Evolutionary conservation across 2,329 filamentous ascomycete species (phyloP).

Genomic region (Rutstroemia sp.): DNA sequence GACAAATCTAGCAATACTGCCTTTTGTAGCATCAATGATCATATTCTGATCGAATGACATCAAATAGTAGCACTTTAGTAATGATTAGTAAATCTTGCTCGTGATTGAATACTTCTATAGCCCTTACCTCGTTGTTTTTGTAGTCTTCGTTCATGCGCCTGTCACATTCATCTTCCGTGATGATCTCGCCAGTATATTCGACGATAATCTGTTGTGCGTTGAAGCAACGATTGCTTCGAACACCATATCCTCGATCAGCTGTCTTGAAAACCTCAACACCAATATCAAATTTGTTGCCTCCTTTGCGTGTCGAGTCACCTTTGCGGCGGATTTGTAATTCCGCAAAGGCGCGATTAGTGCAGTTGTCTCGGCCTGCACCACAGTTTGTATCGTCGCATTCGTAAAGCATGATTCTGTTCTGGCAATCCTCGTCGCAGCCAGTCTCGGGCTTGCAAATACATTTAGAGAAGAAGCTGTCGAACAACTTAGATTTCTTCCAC

Average conservation of each 20-base stretch:
- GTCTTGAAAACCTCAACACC: constrained; percentile 96
- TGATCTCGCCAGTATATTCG: constrained; percentile 96
- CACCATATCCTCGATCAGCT: constrained; percentile 77
- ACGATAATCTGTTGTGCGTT: constrained; percentile 90
- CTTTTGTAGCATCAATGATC: constrained; percentile 95
- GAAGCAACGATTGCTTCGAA: constrained; percentile 85
- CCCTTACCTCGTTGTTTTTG: constrained; percentile 79
- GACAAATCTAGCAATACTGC: constrained; percentile 93
- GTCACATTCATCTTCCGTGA: constrained; percentile 90
- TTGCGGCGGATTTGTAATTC: constrained; percentile 68
- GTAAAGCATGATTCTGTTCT: constrained; percentile 95
- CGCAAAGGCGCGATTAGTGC: constrained; percentile 83
- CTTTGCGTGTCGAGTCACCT: constrained; percentile 24
- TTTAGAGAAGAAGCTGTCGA: constrained; percentile 66
- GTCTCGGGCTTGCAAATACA: constrained; percentile 72
- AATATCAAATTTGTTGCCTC: constrained; percentile 78
- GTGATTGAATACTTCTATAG: neutral
- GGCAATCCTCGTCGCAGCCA: constrained; percentile 82
- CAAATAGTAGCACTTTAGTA: constrained; percentile 78
- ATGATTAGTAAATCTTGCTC: constrained; percentile 15
- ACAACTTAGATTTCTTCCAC: constrained; percentile 73
- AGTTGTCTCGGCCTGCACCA: constrained; percentile 63
- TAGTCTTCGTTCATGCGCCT: constrained; percentile 89
- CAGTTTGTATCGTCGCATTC: constrained; percentile 93
- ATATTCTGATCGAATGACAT: constrained; percentile 99